Evolutionary conservation across 2,329 filamentous ascomycete genomes (phyloP), one percentile per base, ranked within the genome.

Genomic region (Aspergillus aculeatinus): DNA sequence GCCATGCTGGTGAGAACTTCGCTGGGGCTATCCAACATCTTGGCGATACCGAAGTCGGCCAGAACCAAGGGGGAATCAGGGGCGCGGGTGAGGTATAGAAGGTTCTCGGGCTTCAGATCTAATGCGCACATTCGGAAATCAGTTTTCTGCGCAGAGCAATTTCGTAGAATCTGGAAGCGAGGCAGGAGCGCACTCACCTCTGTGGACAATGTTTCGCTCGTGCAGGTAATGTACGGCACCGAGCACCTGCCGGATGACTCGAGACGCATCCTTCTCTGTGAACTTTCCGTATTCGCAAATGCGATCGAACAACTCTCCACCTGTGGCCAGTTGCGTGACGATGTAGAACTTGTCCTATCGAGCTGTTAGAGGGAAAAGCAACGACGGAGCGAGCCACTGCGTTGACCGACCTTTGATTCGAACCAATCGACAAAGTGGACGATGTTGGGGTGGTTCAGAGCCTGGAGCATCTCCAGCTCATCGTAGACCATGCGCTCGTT

Each of bases 401-500:
- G 5, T 29, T 49, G 42, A 66, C 87, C 67, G 80, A 96, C 92
- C 80, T 92, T 91, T 59, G 94, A 98, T 80, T 99, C 95, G 74
- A 99, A 99, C 94, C 95, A 99, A 77, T 99, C 95, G 68, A 95
- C 90, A 74, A 99, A 99, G 68, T 89, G 89, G 79, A 99, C 95
- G 75, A 99, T 99, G 78, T 98, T 92, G 56, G 92, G 90, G 76
- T 99, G 95, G 73, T 92, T 86, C 73, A 99, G 86, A 60, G 87
- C 86, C 79, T 97, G 92, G 65, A 99, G 85, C 87, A 99, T 92
- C 67, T 92, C 86, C 70, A 99, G 84, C 81, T 99, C 95, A 76
- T 99, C 95, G 76, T 96, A 95, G 47, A 99, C 95, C 95, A 99
- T 99, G 76, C 89, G 87, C 82, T 99, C 95, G 71, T 98, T 98